phyloP scores from a whole-genome alignment of 2,329 filamentous ascomycete genomes.

The Botryosphaeria dothidea region DNA sequence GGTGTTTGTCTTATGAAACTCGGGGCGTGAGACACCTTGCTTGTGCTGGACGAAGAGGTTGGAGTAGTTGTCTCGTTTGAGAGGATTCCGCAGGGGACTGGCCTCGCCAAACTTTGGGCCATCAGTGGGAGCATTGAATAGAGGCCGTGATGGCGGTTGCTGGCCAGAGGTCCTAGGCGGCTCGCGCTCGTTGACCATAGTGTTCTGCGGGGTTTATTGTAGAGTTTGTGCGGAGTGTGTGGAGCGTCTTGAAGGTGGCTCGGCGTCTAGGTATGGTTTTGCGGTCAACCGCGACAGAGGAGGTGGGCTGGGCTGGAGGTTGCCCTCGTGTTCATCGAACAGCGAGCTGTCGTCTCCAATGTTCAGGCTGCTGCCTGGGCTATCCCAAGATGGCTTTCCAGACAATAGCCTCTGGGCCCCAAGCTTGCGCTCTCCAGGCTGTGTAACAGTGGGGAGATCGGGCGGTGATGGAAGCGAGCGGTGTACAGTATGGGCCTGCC shows the following conservation, averaged over 20 bases:
- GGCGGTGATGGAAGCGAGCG: neutral
- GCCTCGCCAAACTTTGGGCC: conserved; percentile 56
- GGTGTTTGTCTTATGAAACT: conserved; percentile 44
- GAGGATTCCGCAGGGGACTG: conserved; percentile 56
- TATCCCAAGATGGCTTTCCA: neutral
- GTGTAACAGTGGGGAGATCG: neutral
- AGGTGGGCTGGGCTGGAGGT: neutral
- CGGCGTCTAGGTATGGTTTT: neutral
- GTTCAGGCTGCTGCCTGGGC: conserved; percentile 21
- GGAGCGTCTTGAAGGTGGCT: neutral
- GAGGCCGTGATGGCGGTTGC: neutral
- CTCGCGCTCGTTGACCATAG: conserved; percentile 56
- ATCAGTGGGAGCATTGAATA: neutral
- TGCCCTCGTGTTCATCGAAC: conserved; percentile 30
- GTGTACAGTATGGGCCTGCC: neutral
- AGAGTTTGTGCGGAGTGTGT: neutral
- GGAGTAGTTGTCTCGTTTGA: conserved; percentile 37
- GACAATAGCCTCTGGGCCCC: neutral
- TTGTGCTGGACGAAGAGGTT: conserved; percentile 53
- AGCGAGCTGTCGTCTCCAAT: conserved; percentile 31
- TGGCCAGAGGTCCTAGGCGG: conserved; percentile 34
- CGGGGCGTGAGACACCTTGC: conserved; percentile 48
- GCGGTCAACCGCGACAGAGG: neutral
- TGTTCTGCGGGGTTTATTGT: conserved; percentile 22
- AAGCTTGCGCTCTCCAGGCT: neutral